Evolutionary conservation across 2,329 filamentous ascomycete species (phyloP), one percentile per base, ranked within the genome.

Genomic region (Penicillium olsonii): DNA sequence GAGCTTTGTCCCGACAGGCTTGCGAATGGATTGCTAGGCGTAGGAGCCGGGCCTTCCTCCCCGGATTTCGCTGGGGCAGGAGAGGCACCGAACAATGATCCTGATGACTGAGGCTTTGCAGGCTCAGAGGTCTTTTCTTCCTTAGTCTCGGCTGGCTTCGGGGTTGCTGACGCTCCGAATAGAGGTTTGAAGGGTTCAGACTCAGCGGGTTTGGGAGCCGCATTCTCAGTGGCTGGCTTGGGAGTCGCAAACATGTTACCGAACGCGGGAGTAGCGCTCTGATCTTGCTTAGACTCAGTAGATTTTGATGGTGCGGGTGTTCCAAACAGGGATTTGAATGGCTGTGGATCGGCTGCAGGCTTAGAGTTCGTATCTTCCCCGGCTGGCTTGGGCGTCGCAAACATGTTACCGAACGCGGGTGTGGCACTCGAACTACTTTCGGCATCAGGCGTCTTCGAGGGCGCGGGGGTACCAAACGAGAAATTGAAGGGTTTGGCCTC

Each of bases 81-180:
- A 18, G 37, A 22, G 4, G 33, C 53, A 35, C 57, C 63, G 48
- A 72, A 71, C 44, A 74, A 64, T 42, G 60, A 52, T 1, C 41
- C 45, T 20, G 48, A 54, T 5, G 42, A 45, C 31, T 57, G 38
- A 19, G 56, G 34, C 29, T 57, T 44, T 2, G 61, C 38, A 35
- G 52, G 22, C 10, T 44, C 33, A 42, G 52, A 27, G 17, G 45
- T 33, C 27, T 45, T 37, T 22, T 55, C 45, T 18, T 45, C 45
- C 10, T 43, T 37, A 12, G 41, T 31, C 27, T 18, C 44, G n/a
- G 29, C 19, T 15, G 44, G 44, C 20, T 40, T 40, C 19, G 44
- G 11, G 7, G 20, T 34, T 14, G 8, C 42, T 27, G 47, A 22
- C 17, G 42, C 17, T 35, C 47, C 47, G 34, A 45, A 49, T 27